A percentile compares a stretch with the other conserved stretches of the same genome.
These are phyloP conservation scores for Trichoderma sp. DNA, from an alignment of 2,329 filamentous ascomycete species.

Conservation along the genomic window DNA sequence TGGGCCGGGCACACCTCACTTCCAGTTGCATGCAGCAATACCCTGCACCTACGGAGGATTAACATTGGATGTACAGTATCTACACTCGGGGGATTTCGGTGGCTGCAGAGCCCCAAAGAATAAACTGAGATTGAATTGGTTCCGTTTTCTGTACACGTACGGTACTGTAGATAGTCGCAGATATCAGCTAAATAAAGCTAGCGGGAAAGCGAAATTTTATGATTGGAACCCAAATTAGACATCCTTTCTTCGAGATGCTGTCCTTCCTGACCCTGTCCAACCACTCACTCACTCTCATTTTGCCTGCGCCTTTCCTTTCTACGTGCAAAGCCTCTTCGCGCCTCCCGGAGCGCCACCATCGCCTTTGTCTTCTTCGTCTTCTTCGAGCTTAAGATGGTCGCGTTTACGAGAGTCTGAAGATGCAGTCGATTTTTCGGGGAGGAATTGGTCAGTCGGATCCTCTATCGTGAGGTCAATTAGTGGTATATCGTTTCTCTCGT, in stretches of 20 bases:
- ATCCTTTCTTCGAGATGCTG: background rate
- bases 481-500: background rate
- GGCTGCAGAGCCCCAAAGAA: background rate
- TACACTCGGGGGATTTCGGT: background rate
- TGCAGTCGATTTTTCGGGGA: background rate
- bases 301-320: background rate
- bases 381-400: background rate
- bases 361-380: background rate
- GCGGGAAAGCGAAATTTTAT: background rate
- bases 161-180: background rate
- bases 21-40: background rate
- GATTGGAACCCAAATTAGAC: background rate
- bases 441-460: background rate
- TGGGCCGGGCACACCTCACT: background rate
- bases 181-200: background rate
- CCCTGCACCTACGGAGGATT: background rate
- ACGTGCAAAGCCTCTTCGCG: background rate
- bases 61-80: background rate
- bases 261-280: background rate
- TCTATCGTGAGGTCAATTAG: constrained; percentile 2
- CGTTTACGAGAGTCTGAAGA: background rate
- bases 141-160: background rate
- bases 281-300: background rate
- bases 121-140: background rate
- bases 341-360: background rate